Base-by-base conservation (phyloP, 805 yeast species). In the Schwanniomyces occidentalis region DNA sequence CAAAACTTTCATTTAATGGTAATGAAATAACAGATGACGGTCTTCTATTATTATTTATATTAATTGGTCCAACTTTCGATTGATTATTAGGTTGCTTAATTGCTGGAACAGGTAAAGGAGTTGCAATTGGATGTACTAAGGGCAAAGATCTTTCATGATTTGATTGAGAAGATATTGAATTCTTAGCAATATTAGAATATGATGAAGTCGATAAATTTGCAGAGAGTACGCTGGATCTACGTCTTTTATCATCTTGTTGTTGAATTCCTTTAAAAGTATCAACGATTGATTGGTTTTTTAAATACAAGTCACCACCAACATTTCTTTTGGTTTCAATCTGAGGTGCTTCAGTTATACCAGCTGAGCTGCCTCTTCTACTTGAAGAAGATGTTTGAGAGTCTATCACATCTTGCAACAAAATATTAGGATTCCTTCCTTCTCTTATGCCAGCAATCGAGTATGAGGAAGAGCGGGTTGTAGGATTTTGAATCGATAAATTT, bases 1-100 rank as follows among this genome's bases (percentile, higher is more conserved):
- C 91, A 65, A 82, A 83, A 42, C 89, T 82, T 26, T 85, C 85
- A 41, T 78, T 81, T 10, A 81, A 65, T 0, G 87, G 87, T 24
- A 83, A 63, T 17, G 81, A 74, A 37, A 82, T 80, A 27, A 85
- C 73, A 17, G 95, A 93, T 1, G 95, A 87, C 19, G 67, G 65
- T 18, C 67, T 40, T 21, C 53, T 38, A 8, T 41, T 49, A 14
- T 39, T 38, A 21, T 36, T 41, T 14, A 52, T 56, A 34, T 53
- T 48, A 15, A 63, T 53, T 1, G 71, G 69, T 0, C 66, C 68
- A n/a, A 65, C 60, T 27, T 52, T 61, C 10, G 63, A 42, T 32
- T 27, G 30, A 6, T 25, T 32, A 8, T 26, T 33, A 19, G 26
- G 20, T 19, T 25, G 21, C 21, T 29, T 16, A 3, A 31, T 16